Evolutionary conservation across 805 yeast species (phyloP).

Genomic region (Candida schatavii): DNA sequence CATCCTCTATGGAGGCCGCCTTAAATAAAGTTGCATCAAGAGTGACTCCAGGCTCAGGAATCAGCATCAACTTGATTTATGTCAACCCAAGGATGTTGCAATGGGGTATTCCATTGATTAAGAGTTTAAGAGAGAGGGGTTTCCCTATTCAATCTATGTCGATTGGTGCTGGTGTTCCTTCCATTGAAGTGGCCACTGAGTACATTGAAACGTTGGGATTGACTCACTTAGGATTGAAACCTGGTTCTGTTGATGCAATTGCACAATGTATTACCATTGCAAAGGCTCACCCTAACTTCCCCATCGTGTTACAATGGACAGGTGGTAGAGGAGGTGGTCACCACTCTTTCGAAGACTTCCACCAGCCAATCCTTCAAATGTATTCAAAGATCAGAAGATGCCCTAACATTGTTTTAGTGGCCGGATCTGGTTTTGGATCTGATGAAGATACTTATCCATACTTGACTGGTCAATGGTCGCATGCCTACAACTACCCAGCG

Average conservation of each 20-base stretch:
- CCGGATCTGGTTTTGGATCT: slow-evolving; percentile 98
- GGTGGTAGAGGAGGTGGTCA: slow-evolving; percentile 99
- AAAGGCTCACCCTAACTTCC: slow-evolving; percentile 93
- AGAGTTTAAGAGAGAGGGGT: slow-evolving; percentile 82
- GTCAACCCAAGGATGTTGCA: slow-evolving; percentile 97
- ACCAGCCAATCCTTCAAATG: slow-evolving; percentile 94
- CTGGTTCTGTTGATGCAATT: slow-evolving; percentile 95
- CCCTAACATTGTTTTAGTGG: slow-evolving; percentile 82
- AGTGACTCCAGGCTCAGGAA: slow-evolving; percentile 82
- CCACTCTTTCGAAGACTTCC: slow-evolving; percentile 99
- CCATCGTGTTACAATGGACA: slow-evolving; percentile 98
- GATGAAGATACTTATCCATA: slow-evolving; percentile 96
- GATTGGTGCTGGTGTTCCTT: slow-evolving; percentile 99
- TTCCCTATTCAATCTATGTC: slow-evolving; percentile 95
- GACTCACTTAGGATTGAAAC: slow-evolving; percentile 93
- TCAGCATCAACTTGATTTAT: slow-evolving; percentile 88
- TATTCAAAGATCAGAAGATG: slow-evolving; percentile 91
- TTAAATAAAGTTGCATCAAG: slow-evolving; percentile 64
- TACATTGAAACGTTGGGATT: slow-evolving; percentile 90
- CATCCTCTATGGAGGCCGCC: slow-evolving; percentile 69
- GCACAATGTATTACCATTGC: slow-evolving; percentile 86
- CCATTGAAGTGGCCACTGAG: slow-evolving; percentile 94
- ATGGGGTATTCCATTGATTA: slow-evolving; percentile 97
- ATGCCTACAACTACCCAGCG: slow-evolving; percentile 81
- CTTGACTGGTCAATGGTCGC: slow-evolving; percentile 97